Evolutionary conservation across 352 stramenopile species (phyloP).

Genomic region (Phytophthora tubulina): DNA sequence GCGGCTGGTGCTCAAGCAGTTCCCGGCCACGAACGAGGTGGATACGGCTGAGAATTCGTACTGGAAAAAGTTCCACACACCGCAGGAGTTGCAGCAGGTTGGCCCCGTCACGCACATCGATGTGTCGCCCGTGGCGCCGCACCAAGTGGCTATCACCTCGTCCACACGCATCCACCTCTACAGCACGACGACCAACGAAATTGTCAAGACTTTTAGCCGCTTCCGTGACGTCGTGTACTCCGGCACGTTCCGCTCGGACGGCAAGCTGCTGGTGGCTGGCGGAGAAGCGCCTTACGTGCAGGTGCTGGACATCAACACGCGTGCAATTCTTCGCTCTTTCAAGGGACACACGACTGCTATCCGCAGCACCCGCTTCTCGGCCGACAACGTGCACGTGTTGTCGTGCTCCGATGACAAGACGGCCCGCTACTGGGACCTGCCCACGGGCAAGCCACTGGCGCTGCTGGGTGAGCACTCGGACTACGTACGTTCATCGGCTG

Average conservation of each 20-base stretch:
- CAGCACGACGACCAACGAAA: conserved; percentile 83
- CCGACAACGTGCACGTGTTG: conserved; percentile 88
- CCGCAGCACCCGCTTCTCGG: conserved; percentile 82
- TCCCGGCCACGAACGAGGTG: conserved; percentile 78
- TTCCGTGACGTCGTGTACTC: conserved; percentile 91
- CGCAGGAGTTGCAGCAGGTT: conserved; percentile 87
- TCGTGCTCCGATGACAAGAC: conserved; percentile 93
- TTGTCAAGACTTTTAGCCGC: conserved; percentile 90
- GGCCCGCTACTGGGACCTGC: conserved; percentile 88
- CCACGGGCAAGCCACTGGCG: conserved; percentile 81
- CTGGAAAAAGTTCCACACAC: conserved; percentile 91
- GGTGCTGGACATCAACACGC: conserved; percentile 88
- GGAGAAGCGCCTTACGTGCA: conserved; percentile 81
- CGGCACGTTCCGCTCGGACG: conserved; percentile 87
- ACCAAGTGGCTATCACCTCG: conserved; percentile 89
- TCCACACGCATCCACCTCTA: conserved; percentile 91
- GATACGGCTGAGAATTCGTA: conserved; percentile 86
- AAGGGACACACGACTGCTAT: conserved; percentile 87
- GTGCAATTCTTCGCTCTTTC: conserved; percentile 87
- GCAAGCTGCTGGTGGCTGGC: conserved; percentile 88
- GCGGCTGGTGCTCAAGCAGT: conserved; percentile 90
- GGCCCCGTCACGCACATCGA: conserved; percentile 88
- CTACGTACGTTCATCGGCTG: conserved; percentile 86
- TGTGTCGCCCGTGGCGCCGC: conserved; percentile 76
- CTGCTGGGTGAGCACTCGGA: conserved; percentile 88